Base-by-base conservation (phyloP, 495 filamentous ascomycete species). In the Lentithecium fluviatile region DNA sequence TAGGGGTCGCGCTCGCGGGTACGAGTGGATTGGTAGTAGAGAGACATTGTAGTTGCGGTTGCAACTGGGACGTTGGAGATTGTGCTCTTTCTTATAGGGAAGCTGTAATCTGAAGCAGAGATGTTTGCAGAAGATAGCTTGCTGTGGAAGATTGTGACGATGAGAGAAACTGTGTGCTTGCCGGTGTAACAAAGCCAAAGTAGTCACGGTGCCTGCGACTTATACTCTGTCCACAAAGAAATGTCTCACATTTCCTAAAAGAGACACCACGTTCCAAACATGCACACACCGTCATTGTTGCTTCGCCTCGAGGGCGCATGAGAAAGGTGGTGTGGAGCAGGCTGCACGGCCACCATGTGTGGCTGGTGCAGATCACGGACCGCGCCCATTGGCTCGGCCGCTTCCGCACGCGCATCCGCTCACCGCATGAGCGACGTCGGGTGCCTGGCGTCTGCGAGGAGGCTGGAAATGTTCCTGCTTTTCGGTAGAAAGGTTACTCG, bases 31-130 rank as follows among this genome's bases (percentile, higher is more conserved):
- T 15, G 10, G 36, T 52, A 51, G 46, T 37, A 21, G 11, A 43
- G 15, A 1, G 56, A 51, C 56, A 59, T 59, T 20, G 43, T 57
- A 23, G 45, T 50, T 52, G 48, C n/a, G 24, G 29, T 42, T 42
- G 51, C 19, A 32, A 32, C 34, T 45, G 10, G 19, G n/a, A 4
- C 26, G 0, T 49, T 43, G 13, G 29, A 32, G 23, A 24, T 51
- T 29, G n/a, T n/a, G n/a, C 20, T 23, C 12, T 20, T 11, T 32
- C 20, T 43, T 24, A 40, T 45, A 20, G 24, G 24, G n/a, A 29
- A 17, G 3, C 26, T 7, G 26, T 21, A 19, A 45, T 15, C 23
- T 24, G 32, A 23, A 29, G 20, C 15, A 17, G 12, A 8, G 24
- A 34, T 5, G 43, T 43, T 25, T 56, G 53, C 13, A 29, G 29